Conservation (phyloP, 257 asterid genomes). For the Scutellaria barbata region DNA sequence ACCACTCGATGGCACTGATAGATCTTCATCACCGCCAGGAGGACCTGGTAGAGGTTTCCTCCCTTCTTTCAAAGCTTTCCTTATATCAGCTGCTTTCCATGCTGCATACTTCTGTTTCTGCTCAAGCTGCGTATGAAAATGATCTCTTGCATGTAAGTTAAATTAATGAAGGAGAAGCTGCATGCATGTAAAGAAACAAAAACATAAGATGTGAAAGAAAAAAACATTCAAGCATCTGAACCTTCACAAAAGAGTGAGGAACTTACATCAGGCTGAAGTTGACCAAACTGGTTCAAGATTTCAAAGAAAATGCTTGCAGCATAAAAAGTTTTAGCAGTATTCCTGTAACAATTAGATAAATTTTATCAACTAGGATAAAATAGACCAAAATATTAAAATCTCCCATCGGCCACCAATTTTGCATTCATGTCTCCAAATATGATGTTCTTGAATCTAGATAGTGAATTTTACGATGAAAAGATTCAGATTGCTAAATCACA, state of each 20-base stretch:
- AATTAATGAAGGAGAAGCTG: background rate
- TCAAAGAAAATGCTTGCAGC: conserved; percentile 98
- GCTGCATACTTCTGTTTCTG: conserved; percentile 92
- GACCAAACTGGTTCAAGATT: conserved; percentile 87
- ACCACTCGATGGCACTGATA: conserved; percentile 31
- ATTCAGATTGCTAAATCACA: background rate
- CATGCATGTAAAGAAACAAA: background rate
- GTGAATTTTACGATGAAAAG: background rate
- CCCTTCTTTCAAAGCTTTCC: conserved; percentile 95
- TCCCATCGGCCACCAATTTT: too few relatives aligned
- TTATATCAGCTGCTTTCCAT: conserved; percentile 96
- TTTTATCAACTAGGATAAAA: background rate
- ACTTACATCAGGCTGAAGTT: conserved; percentile 88
- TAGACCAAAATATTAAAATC: conserved; percentile 6
- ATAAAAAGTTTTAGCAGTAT: conserved; percentile 94
- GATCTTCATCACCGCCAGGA: conserved; percentile 73
- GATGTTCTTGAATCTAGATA: background rate
- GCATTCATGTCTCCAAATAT: background rate
- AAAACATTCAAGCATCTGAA: background rate
- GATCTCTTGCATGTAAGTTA: background rate
- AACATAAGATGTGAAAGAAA: background rate
- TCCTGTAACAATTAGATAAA: conserved; percentile 51
- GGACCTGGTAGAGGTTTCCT: conserved; percentile 88
- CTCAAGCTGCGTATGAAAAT: conserved; percentile 59
- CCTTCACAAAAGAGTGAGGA: too few relatives aligned